A percentile compares a stretch with the other conserved stretches of the same genome.
These are phyloP conservation scores for Quercus cerris DNA, from an alignment of 306 rosid species.

Conservation along the genomic window DNA sequence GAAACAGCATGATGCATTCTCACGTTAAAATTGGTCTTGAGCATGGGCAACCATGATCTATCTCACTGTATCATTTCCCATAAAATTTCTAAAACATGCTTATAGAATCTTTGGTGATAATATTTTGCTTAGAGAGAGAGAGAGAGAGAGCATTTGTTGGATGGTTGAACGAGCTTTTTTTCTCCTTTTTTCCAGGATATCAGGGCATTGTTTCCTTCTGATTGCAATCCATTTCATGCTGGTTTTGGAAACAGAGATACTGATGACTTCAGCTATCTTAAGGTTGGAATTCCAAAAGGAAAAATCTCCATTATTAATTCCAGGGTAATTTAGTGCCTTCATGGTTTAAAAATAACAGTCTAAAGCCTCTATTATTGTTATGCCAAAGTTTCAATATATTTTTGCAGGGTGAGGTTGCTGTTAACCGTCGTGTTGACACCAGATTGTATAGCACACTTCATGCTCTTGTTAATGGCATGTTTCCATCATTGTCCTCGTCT, in stretches of 20 bases:
- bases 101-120: background rate
- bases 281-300: constrained; percentile 90
- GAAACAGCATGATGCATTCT: background rate
- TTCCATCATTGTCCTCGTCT: constrained; percentile 54
- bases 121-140: too few relatives aligned
- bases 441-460: constrained; percentile 80
- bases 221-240: constrained; percentile 89
- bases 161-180: background rate
- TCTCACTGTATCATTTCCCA: background rate
- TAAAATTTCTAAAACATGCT: background rate
- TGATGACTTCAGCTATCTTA: constrained; percentile 92
- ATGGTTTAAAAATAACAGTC: background rate
- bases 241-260: constrained; percentile 98
- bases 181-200: constrained; percentile 48
- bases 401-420: constrained; percentile 83
- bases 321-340: constrained; percentile 55
- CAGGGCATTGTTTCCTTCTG: constrained; percentile 79
- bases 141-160: too few relatives aligned
- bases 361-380: constrained; percentile 6
- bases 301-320: constrained; percentile 92
- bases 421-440: constrained; percentile 61
- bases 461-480: constrained; percentile 86
- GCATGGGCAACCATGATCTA: background rate
- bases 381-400: constrained; percentile 31
- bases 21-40: background rate